Percentiles rank a stretch among this genome's conserved stretches.
Conservation (phyloP, 495 filamentous ascomycete species). For the Lasiosphaeriaceae sp. region DNA sequence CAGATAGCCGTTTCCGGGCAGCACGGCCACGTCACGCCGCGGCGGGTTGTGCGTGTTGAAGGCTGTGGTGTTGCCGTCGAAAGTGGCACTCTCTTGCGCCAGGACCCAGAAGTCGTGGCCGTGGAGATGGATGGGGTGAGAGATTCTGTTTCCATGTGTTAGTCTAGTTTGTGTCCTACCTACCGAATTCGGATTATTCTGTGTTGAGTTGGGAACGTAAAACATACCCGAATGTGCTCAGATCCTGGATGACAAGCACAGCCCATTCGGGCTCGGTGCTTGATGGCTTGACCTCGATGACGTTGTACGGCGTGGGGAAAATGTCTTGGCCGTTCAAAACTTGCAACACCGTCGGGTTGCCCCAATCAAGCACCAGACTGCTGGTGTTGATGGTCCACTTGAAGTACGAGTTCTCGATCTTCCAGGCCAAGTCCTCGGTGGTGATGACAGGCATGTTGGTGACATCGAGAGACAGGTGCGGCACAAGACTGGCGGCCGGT, state of each 20-base stretch:
- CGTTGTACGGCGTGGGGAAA: slow-evolving; percentile 33
- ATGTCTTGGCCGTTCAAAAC: slow-evolving; percentile 22
- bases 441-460: slow-evolving; percentile 18
- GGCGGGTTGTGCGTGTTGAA: slow-evolving; percentile 43
- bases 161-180: too few species aligned
- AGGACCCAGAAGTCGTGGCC: slow-evolving; percentile 23
- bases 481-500: slow-evolving; percentile 25
- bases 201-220: not conserved
- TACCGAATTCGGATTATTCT: not conserved
- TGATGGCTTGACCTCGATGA: slow-evolving; percentile 18
- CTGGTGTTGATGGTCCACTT: slow-evolving; percentile 34
- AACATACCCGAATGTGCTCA: not conserved
- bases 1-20: slow-evolving; percentile 45
- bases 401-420: slow-evolving; percentile 16
- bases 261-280: slow-evolving; percentile 11
- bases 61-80: slow-evolving; percentile 1
- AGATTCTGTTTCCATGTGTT: slow-evolving; percentile 4
- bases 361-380: slow-evolving; percentile 29
- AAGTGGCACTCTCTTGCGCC: not conserved
- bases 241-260: slow-evolving; percentile 22
- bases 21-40: slow-evolving; percentile 55
- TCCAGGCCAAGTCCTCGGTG: slow-evolving; percentile 17
- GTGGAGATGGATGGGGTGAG: slow-evolving; percentile 26
- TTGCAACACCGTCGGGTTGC: slow-evolving; percentile 25
- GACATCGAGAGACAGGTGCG: slow-evolving; percentile 29